Evolutionary conservation across 1,284 basidiomycete species (phyloP).

Genomic region (Puccinia coronata): DNA sequence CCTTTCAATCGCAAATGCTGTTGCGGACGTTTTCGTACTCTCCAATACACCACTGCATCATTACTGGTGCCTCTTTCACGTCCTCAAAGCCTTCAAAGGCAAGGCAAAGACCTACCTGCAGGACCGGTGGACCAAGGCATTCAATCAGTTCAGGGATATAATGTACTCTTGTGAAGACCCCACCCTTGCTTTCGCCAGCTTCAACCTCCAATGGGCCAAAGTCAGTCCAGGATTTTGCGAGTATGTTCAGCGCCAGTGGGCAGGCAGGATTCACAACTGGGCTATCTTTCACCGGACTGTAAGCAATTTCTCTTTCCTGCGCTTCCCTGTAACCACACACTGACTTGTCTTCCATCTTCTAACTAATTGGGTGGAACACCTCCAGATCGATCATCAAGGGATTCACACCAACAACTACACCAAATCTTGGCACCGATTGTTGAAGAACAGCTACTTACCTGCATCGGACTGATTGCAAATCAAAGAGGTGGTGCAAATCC

Average conservation of each 20-base stretch:
- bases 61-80: slow-evolving; percentile 14
- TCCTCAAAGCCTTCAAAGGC: slow-evolving; percentile 1
- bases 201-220: background rate
- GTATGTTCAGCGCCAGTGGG: background rate
- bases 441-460: background rate
- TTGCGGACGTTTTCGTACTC: background rate
- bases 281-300: background rate
- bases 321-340: too few species aligned
- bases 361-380: background rate
- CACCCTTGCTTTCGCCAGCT: background rate
- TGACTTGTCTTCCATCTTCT: background rate
- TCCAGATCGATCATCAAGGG: background rate
- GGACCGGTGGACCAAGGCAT: background rate
- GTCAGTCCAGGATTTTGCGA: background rate
- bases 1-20: background rate
- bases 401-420: slow-evolving; percentile 13
- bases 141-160: background rate
- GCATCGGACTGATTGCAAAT: background rate
- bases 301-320: background rate
- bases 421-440: background rate
- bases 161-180: background rate
- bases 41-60: background rate
- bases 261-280: background rate
- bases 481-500: background rate
- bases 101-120: background rate